Conservation (phyloP, 305 asterid species). For the Fraxinus sp. region DNA sequence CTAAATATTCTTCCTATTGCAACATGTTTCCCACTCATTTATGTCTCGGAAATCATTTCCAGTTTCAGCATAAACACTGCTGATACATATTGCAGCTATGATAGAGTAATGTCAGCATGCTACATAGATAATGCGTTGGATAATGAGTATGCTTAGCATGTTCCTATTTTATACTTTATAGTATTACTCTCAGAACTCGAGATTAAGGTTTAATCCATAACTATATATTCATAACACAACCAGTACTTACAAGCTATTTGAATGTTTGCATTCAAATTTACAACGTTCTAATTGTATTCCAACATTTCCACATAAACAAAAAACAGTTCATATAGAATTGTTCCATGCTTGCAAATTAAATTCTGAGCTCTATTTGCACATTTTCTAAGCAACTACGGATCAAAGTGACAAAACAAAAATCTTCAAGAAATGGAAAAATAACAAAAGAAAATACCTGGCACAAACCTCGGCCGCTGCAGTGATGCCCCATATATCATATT, state of each 20-base stretch:
- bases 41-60: neutral
- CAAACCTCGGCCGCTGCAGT: constrained; percentile 84
- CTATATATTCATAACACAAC: neutral
- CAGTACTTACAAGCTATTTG: neutral
- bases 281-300: neutral
- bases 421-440: neutral
- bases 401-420: neutral
- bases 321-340: neutral
- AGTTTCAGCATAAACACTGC: constrained; percentile 4
- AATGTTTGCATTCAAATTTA: neutral
- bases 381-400: neutral
- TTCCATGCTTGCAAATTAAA: neutral
- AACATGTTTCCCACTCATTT: neutral
- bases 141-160: neutral
- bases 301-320: neutral
- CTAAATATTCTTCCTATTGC: neutral
- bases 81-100: constrained; percentile 1
- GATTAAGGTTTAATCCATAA: neutral
- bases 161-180: neutral
- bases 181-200: neutral
- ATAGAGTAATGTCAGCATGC: neutral
- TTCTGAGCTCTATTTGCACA: neutral
- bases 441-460: constrained; percentile 60
- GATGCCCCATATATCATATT: constrained; percentile 73
- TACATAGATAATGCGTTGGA: neutral